A percentile compares a stretch with the other conserved stretches of the same genome.
These are phyloP conservation scores for Sanghuangporus baumii DNA, from an alignment of 1,284 basidiomycete species.

Conservation along the genomic window DNA sequence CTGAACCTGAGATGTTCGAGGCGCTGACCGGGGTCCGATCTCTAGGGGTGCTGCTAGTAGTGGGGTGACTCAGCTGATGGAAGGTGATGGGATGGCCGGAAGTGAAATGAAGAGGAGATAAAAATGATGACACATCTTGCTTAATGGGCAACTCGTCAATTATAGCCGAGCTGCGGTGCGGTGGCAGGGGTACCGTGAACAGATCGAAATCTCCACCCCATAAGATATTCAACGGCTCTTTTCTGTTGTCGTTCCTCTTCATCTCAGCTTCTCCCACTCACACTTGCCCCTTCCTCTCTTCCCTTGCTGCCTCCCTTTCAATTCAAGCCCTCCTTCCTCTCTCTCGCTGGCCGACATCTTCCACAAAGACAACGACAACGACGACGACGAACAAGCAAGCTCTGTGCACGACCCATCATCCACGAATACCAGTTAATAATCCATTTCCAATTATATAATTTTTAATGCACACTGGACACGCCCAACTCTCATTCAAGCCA, in stretches of 20 bases:
- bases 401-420: not conserved
- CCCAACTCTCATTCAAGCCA: constrained; percentile 34
- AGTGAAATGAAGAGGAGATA: not conserved
- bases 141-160: not conserved
- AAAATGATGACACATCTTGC: not conserved
- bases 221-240: constrained; percentile 6
- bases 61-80: not conserved
- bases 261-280: not conserved
- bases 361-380: not conserved
- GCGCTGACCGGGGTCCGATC: not conserved
- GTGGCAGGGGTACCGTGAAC: not conserved
- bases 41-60: not conserved
- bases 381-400: not conserved
- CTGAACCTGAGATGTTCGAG: not conserved
- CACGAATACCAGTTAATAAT: not conserved
- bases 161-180: not conserved
- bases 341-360: constrained; percentile 15
- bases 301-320: not conserved
- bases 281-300: not conserved
- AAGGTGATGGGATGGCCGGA: not conserved
- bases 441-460: not conserved
- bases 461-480: constrained; percentile 15
- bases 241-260: not conserved
- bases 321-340: not conserved
- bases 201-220: constrained; percentile 2